These are phyloP conservation scores for Biscogniauxia marginata DNA, from an alignment of 2,329 filamentous ascomycete genomes.

Conservation along the genomic window DNA sequence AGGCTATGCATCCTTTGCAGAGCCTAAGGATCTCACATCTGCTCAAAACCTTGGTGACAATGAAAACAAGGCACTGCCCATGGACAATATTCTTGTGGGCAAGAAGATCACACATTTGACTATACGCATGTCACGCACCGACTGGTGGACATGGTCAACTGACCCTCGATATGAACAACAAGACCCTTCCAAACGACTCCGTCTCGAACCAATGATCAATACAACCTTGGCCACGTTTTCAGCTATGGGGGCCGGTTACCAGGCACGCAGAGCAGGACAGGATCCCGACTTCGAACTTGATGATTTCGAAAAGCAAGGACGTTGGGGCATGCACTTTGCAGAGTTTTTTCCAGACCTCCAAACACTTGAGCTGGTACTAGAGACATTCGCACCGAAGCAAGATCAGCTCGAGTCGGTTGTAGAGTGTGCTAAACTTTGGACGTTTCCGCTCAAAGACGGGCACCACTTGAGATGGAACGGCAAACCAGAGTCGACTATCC, in stretches of 20 bases:
- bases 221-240: constrained; percentile 16
- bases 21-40: constrained; percentile 2
- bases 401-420: constrained; percentile 24
- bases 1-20: constrained; percentile 18
- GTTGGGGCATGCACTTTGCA: constrained; percentile 26
- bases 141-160: constrained; percentile 28
- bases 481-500: constrained; percentile 10
- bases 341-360: constrained; percentile 28
- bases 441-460: constrained; percentile 21
- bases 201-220: constrained; percentile 29
- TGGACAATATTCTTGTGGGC: constrained; percentile 13
- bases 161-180: constrained; percentile 6
- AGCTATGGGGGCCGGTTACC: constrained; percentile 25
- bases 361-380: constrained; percentile 25
- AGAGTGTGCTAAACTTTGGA: constrained; percentile 28
- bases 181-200: constrained; percentile 14
- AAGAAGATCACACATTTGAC: constrained; percentile 25
- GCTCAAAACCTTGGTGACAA: background rate
- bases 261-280: constrained; percentile 21
- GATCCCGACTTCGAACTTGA: constrained; percentile 27
- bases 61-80: background rate
- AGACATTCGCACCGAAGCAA: constrained; percentile 25
- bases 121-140: constrained; percentile 25
- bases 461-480: constrained; percentile 24
- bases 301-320: constrained; percentile 21